Conservation (phyloP, 2,329 filamentous ascomycete genomes). For the Didymella sp. region DNA sequence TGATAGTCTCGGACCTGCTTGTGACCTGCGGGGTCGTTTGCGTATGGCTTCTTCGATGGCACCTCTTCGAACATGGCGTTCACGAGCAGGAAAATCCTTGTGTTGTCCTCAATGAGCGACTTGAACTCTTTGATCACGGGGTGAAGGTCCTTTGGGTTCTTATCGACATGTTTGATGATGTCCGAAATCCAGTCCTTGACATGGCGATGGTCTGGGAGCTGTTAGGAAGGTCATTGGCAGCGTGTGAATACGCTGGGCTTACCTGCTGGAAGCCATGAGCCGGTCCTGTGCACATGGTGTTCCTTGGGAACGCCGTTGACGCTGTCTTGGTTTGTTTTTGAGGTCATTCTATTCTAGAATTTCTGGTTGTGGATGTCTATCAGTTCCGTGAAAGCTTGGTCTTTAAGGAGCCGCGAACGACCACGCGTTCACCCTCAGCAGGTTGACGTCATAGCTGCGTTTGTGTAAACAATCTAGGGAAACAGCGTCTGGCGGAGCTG, state of each 20-base stretch:
- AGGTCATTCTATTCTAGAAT: not conserved
- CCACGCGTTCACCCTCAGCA: slow-evolving; percentile 1
- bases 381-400: not conserved
- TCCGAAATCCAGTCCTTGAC: slow-evolving; percentile 69
- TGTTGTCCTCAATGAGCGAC: slow-evolving; percentile 68
- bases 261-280: slow-evolving; percentile 14
- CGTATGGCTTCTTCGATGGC: slow-evolving; percentile 66
- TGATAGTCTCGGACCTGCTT: slow-evolving; percentile 69
- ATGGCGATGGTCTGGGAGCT: slow-evolving; percentile 65
- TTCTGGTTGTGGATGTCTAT: not conserved
- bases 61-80: slow-evolving; percentile 73
- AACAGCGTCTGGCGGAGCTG: not conserved
- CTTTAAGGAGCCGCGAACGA: not conserved
- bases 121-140: slow-evolving; percentile 71
- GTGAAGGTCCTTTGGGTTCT: slow-evolving; percentile 58
- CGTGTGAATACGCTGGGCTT: not conserved
- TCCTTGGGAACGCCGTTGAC: slow-evolving; percentile 26
- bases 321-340: slow-evolving; percentile 22
- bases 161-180: slow-evolving; percentile 63
- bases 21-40: slow-evolving; percentile 66
- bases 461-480: not conserved
- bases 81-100: slow-evolving; percentile 71
- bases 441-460: slow-evolving; percentile 10
- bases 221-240: not conserved
- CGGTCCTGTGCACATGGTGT: slow-evolving; percentile 28